These are phyloP conservation scores for Dendrobium huoshanense DNA, from an alignment of 106 monocot genomes.

Conservation along the genomic window DNA sequence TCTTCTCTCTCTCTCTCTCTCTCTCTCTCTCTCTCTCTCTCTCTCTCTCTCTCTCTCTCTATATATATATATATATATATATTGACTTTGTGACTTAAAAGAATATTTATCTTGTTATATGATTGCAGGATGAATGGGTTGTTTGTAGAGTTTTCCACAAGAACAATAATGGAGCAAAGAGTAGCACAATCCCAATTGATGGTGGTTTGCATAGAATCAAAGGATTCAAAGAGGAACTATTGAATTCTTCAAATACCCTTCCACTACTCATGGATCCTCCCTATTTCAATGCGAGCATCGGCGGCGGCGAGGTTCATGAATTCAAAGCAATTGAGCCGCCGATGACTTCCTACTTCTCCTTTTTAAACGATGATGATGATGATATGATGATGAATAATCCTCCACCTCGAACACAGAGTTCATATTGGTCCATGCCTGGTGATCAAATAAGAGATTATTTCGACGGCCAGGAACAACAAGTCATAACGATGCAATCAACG, in stretches of 20 bases:
- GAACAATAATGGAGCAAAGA: not conserved
- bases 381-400: not conserved
- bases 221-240: not conserved
- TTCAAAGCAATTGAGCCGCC: not conserved
- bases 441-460: not conserved
- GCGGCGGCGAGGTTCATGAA: not conserved
- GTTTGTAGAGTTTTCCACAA: constrained; percentile 9
- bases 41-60: too few species aligned
- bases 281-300: not conserved
- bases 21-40: too few species aligned
- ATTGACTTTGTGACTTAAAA: not conserved
- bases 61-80: too few species aligned
- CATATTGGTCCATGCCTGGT: not conserved
- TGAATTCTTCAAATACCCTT: not conserved
- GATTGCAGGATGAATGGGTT: constrained; percentile 14
- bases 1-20: not conserved
- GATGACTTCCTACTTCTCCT: not conserved
- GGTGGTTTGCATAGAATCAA: not conserved
- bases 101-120: not conserved
- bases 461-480: not conserved
- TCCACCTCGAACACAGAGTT: not conserved
- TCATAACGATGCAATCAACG: not conserved
- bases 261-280: not conserved
- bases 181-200: not conserved
- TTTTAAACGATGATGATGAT: not conserved